phyloP scores from a whole-genome alignment of 306 rosid species.

The Cucumis melo region DNA sequence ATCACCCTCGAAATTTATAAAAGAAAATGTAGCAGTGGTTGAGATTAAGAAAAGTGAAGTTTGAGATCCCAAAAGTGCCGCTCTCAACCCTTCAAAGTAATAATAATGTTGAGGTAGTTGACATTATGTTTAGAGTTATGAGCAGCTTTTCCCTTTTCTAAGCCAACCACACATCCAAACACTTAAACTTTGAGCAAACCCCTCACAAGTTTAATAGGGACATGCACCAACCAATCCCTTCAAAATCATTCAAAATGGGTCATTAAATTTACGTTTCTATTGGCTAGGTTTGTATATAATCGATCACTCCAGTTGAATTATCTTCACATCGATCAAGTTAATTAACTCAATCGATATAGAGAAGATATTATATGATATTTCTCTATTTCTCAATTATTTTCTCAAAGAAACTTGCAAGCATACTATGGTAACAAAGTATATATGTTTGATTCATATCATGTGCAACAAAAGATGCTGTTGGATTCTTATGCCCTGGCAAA shows the following conservation, averaged over 20 bases:
- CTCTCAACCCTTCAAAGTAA: neutral
- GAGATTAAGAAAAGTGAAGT: neutral
- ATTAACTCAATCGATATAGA: neutral
- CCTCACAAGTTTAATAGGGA: neutral
- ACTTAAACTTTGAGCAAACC: neutral
- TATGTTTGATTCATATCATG: slow-evolving; percentile 5
- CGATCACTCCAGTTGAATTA: neutral
- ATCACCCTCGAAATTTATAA: neutral
- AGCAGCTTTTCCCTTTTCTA: neutral
- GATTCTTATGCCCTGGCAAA: slow-evolving; percentile 13
- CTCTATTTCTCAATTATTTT: neutral
- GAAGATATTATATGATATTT: no score
- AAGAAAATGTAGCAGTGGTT: neutral
- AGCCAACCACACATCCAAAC: neutral
- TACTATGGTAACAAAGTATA: neutral
- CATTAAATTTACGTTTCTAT: no score
- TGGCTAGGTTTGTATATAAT: neutral
- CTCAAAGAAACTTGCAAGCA: neutral
- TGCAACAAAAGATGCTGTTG: slow-evolving; percentile 9
- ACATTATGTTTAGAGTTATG: neutral
- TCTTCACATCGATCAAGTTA: neutral
- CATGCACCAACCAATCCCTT: neutral
- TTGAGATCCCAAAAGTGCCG: neutral
- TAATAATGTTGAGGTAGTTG: neutral
- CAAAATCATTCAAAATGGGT: neutral